Conservation (phyloP, 2,329 filamentous ascomycete genomes). For the Xylaria sp. region DNA sequence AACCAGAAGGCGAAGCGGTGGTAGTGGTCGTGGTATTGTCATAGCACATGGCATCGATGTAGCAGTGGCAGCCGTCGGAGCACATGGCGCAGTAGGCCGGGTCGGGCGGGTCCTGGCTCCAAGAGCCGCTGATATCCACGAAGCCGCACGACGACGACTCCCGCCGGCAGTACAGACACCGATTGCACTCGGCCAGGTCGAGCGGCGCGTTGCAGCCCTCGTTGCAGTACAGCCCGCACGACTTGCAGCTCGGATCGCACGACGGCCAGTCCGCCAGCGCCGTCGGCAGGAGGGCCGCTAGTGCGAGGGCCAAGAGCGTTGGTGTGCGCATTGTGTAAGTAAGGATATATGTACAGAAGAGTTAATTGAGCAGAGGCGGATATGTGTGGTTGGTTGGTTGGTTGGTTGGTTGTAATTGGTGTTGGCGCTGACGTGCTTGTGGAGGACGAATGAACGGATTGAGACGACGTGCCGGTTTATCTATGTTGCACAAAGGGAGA, state of each 20-base stretch:
- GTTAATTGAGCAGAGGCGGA: neutral
- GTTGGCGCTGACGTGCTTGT: neutral
- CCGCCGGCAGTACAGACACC: slow-evolving; percentile 46
- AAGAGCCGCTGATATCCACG: slow-evolving; percentile 14
- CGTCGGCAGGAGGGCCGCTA: neutral
- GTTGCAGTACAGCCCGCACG: slow-evolving; percentile 43
- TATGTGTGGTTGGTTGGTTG: neutral
- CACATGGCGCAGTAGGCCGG: slow-evolving; percentile 39
- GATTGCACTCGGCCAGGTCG: slow-evolving; percentile 29
- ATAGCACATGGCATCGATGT: slow-evolving; percentile 36
- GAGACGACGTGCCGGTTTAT: neutral
- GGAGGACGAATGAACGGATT: neutral
- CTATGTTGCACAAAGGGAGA: neutral
- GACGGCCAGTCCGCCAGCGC: slow-evolving; percentile 17
- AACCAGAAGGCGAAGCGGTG: neutral
- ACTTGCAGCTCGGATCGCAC: slow-evolving; percentile 36
- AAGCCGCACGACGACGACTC: slow-evolving; percentile 44
- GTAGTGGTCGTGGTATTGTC: slow-evolving; percentile 25
- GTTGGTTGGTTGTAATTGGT: neutral
- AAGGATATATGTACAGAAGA: neutral
- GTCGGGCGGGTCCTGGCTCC: slow-evolving; percentile 36
- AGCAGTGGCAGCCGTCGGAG: slow-evolving; percentile 38
- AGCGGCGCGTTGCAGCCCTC: slow-evolving; percentile 41
- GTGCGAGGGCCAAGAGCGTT: slow-evolving; percentile 22
- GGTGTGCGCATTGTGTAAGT: slow-evolving; percentile 25